A percentile compares a stretch with the other conserved stretches of the same genome.
Evolutionary conservation across 257 asterid genomes (phyloP).

Genomic region (Paulownia fortunei): DNA sequence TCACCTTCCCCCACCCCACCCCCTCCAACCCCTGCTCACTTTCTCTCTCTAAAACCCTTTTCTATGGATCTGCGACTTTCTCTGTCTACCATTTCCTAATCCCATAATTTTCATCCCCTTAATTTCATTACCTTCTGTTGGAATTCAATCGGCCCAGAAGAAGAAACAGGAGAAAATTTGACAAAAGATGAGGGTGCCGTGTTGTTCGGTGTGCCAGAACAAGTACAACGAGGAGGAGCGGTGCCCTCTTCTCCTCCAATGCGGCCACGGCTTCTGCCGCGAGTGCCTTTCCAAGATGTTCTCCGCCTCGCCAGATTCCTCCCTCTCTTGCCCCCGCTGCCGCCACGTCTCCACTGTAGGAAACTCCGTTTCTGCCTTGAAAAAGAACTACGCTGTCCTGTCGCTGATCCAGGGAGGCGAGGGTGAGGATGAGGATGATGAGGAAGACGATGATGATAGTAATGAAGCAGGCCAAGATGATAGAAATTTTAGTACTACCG

Average conservation of each 20-base stretch:
- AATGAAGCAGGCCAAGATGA: constrained; percentile 33
- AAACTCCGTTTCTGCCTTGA: constrained; percentile 83
- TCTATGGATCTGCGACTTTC: constrained; percentile 39
- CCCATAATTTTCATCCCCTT: constrained; percentile 12
- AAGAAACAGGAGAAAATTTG: background rate
- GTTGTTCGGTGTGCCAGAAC: constrained; percentile 91
- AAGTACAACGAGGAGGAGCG: constrained; percentile 92
- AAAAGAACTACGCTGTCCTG: constrained; percentile 82
- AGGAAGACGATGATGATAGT: constrained; percentile 49
- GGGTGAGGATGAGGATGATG: constrained; percentile 75
- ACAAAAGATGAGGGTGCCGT: constrained; percentile 68
- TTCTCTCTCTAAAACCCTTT: constrained; percentile 46
- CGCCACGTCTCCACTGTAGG: constrained; percentile 93
- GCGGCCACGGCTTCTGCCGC: constrained; percentile 98
- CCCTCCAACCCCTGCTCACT: constrained; percentile 20
- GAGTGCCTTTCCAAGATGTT: constrained; percentile 88
- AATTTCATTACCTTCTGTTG: background rate
- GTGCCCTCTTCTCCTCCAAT: constrained; percentile 95
- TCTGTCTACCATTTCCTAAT: constrained; percentile 24
- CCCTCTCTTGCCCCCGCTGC: constrained; percentile 95
- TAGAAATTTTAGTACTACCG: background rate
- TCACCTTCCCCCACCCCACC: constrained; percentile 35
- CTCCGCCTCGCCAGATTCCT: constrained; percentile 71
- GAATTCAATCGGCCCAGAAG: constrained; percentile 20
- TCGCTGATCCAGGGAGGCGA: constrained; percentile 73